Base-by-base conservation (phyloP, 106 monocot genomes). In the Acorus calamus region DNA sequence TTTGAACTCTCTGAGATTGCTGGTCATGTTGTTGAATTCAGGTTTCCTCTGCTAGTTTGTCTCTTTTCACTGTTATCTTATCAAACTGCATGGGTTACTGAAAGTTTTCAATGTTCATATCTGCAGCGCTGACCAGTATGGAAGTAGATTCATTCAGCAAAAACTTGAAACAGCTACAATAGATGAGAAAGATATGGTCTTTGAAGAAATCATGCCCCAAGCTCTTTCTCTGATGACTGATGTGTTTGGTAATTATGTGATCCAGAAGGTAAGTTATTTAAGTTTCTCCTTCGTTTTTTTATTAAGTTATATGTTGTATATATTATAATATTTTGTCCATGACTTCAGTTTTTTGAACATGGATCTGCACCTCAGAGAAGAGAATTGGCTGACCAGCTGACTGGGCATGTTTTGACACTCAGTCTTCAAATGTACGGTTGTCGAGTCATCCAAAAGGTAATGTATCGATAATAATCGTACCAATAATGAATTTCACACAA, bases 11-110 rank as follows among this genome's bases (percentile, higher is more conserved):
- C 86, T 62, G 92, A 92, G 52, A 92, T 99, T 77, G 75, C 76
- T 45, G 83, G 88, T 7, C 92, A 99, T 78, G 98, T 92, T 53
- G 98, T 92, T 69, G 88, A 99, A 59, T 99, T 99, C 75, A 99
- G 98, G 98, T 92, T 82, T 65, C 9, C 8, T 2, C 7, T n/a
- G 65, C 47, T 43, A 4, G 8, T 61, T 8, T 42, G 2, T 59
- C 41, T 59, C 8, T 7, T 42, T 42, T n/a, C 28, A 28, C 28
- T 28, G 28, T 28, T 28, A 28, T 28, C 28, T 28, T 28, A 28
- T 28, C 28, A 28, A 28, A 28, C 44, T 59, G 46, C 4, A n/a
- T 51, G 52, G 61, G 28, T 28, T 28, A 28, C 28, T 28, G 28
- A 28, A 28, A 28, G 28, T 28, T 28, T 28, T 28, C 28, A 1